Base-by-base conservation (phyloP, 495 filamentous ascomycete species). In the Xylaria telfairii region DNA sequence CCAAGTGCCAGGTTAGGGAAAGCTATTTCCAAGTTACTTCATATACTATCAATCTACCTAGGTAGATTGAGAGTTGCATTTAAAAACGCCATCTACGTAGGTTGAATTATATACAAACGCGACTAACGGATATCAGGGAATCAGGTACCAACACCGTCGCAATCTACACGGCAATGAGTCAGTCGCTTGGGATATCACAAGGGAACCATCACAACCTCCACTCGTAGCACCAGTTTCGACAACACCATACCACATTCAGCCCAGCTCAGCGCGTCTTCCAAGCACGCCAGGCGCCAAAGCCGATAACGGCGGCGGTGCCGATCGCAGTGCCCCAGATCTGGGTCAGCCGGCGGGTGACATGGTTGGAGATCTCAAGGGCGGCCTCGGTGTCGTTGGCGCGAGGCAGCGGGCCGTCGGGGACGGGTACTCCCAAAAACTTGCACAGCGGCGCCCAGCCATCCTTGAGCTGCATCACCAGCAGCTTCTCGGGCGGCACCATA, bases 381-480 rank as follows among this genome's bases (percentile, higher is more conserved):
- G 67, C 67, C 2, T 71, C 46, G 66, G 71, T 28, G 8, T 75
- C 73, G 53, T 81, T 80, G 7, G 72, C 77, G 39, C 77, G 71
- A 4, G 86, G 86, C 57, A 88, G 86, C 2, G 76, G 70, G 0
- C 77, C 71, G 42, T 76, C 75, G 1, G 86, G 86, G 7, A 83
- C 67, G 0, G 81, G 79, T 59, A 81, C 83, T 3, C 76, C 83
- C 4, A 87, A 70, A 54, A 84, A 85, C 62, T 79, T 70, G 73
- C 86, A 87, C 28, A 87, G 72, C 6, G 84, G 85, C 67, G 68
- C 82, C 85, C 86, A 88, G 4, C 86, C 86, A 56, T 84, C 82
- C 68, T 74, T 79, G 1, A 86, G 76, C 37, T 82, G 73, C 74
- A 81, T 85, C 56, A 87, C 80, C 46, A 88, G 72, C 72, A 88